Base-by-base conservation (phyloP, 2,329 filamentous ascomycete genomes). In the Apiospora sp. region DNA sequence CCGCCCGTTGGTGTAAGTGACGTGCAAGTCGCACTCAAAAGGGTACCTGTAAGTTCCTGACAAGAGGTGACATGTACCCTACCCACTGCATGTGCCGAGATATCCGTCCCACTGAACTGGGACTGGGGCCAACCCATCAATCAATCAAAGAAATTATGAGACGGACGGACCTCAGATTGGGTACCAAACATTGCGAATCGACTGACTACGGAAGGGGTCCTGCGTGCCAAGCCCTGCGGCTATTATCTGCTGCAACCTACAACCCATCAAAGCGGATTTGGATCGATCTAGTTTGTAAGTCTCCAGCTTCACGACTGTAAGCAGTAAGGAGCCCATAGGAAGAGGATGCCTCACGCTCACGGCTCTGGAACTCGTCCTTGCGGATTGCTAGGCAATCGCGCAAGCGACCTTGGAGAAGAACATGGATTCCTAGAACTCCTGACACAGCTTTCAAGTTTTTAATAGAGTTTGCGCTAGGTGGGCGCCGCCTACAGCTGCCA, bases 71-170 rank as follows among this genome's bases (percentile, higher is more conserved):
- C 54, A 61, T 61, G 54, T 61, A 61, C 54, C 58, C n/a, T 64
- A 64, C 30, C 58, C 58, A 64, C 58, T 64, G 58, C 58, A 64
- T n/a, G 19, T 64, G 58, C 58, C 58, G 58, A 64, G 58, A 64
- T 64, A 64, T 64, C 58, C 58, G 58, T 64, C 34, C 58, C 58
- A 64, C 58, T 64, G 8, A 37, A 37, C 16, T 16, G 54, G 54
- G 54, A 37, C 16, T 16, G 54, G 54, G 54, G 51, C 51, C 51
- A 19, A 27, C 4, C 54, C 30, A 37, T 8, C 46, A 30, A 61
- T 37, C 30, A 37, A 19, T 61, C 19, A 13, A 19, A 61, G 54
- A 34, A 61, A 61, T 61, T 37, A 34, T 37, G 30, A 61, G 54
- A 61, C 34, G 54, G 27, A 34, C 34, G 16, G 19, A 27, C n/a